Percentiles rank a stretch among this genome's conserved stretches.
phyloP scores from a whole-genome alignment of 306 rosid genomes.

The Casuarina glauca region DNA sequence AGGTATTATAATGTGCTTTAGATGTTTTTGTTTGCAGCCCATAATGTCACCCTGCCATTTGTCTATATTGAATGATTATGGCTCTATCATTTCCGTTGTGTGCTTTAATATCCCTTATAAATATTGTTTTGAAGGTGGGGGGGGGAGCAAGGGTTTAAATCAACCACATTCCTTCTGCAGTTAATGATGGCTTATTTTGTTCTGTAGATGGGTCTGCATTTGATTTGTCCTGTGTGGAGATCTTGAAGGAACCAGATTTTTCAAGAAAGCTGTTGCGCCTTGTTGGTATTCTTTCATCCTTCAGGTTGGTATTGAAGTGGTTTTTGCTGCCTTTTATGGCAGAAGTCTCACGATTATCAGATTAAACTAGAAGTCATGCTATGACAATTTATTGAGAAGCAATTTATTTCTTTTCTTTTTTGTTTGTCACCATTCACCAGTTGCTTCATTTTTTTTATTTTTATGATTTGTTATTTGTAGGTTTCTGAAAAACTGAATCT shows the following conservation, averaged over 20 bases:
- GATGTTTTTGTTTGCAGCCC: slow-evolving; percentile 18
- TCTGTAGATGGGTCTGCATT: slow-evolving; percentile 43
- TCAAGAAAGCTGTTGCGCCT: slow-evolving; percentile 76
- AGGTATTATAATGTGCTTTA: slow-evolving; percentile 47
- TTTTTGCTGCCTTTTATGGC: slow-evolving; percentile 20
- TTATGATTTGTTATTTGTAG: not conserved
- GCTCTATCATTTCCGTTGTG: not conserved
- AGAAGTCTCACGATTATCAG: not conserved
- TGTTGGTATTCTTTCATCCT: slow-evolving; percentile 69
- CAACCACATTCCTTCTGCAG: slow-evolving; percentile 15
- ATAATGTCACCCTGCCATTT: slow-evolving; percentile 9
- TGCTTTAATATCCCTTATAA: not conserved
- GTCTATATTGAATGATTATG: not conserved
- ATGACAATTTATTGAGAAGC: not conserved
- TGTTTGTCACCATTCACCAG: not conserved
- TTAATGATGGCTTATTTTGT: slow-evolving; percentile 24
- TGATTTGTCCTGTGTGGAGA: slow-evolving; percentile 53
- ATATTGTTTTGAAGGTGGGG: not conserved
- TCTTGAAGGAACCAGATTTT: slow-evolving; percentile 73
- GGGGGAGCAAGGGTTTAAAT: not conserved
- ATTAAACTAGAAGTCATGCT: not conserved
- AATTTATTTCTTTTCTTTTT: not conserved
- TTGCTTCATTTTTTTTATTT: not conserved
- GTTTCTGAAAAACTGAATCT: not conserved
- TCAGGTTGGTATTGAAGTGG: slow-evolving; percentile 56